Conservation (phyloP, 176 grass and related monocot genomes). For the Luzula sylvatica region DNA sequence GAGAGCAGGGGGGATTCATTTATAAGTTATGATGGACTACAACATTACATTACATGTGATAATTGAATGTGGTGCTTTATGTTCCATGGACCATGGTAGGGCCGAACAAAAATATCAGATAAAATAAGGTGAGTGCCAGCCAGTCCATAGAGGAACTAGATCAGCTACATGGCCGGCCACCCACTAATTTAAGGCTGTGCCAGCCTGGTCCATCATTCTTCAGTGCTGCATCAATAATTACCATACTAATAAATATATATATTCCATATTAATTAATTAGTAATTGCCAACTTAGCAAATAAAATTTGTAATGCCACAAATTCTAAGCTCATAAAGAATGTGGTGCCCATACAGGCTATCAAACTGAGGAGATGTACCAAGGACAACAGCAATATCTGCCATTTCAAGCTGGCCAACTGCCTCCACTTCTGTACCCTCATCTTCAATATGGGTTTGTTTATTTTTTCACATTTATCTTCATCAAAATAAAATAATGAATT, state of each 20-base stretch:
- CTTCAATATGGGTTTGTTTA: conserved; percentile 51
- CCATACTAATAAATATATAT: no score
- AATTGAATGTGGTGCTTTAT: not conserved
- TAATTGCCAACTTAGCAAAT: no score
- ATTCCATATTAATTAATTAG: no score
- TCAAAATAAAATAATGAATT: no score
- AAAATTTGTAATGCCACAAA: no score
- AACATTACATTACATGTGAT: not conserved
- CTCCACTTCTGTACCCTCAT: no score
- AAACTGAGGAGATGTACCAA: conserved; percentile 27
- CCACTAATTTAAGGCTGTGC: conserved; percentile 14
- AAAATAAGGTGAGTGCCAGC: conserved; percentile 38
- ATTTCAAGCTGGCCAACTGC: conserved; percentile 34
- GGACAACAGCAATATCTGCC: conserved; percentile 23
- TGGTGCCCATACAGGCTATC: no score
- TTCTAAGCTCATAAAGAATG: no score
- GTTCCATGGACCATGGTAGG: conserved; percentile 18
- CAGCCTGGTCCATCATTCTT: conserved; percentile 40
- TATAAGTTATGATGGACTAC: not conserved
- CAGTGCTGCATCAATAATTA: not conserved
- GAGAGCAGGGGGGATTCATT: conserved; percentile 20
- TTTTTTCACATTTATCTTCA: no score
- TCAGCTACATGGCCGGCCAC: conserved; percentile 14
- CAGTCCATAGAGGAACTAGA: conserved; percentile 34
- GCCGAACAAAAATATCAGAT: conserved; percentile 20